Percentiles rank a stretch among this genome's conserved stretches.
phyloP scores from a whole-genome alignment of 257 asterid species.

The Jasminum sambac region DNA sequence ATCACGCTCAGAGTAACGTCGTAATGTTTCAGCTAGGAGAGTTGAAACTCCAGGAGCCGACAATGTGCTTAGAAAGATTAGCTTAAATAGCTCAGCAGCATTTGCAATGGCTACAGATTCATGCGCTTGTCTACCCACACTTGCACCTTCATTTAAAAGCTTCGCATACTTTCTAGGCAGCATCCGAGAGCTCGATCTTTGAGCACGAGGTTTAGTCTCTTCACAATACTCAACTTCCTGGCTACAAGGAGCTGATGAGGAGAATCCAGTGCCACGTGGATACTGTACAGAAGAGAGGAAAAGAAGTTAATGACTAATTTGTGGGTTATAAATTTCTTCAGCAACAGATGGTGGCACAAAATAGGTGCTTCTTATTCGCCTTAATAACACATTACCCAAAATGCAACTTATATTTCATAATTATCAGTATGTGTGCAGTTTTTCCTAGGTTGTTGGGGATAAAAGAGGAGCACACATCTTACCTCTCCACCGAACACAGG shows the following conservation, averaged over 20 bases:
- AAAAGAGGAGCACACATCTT: slow-evolving; percentile 6
- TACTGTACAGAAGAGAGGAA: slow-evolving; percentile 29
- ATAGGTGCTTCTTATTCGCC: slow-evolving; percentile 11
- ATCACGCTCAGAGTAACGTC: slow-evolving; percentile 95
- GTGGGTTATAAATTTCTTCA: slow-evolving; percentile 8
- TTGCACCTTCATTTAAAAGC: slow-evolving; percentile 46
- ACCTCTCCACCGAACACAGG: neutral
- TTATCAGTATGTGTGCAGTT: neutral
- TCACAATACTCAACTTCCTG: slow-evolving; percentile 44
- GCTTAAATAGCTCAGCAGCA: slow-evolving; percentile 93
- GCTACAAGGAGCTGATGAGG: slow-evolving; percentile 31
- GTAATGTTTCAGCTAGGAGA: slow-evolving; percentile 80
- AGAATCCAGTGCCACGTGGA: slow-evolving; percentile 21
- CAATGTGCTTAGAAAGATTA: slow-evolving; percentile 77
- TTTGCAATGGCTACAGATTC: slow-evolving; percentile 90
- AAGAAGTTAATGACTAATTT: slow-evolving; percentile 17
- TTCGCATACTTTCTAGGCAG: slow-evolving; percentile 53
- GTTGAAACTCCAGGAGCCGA: slow-evolving; percentile 67
- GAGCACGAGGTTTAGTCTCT: slow-evolving; percentile 46
- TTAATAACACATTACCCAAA: slow-evolving; percentile 9
- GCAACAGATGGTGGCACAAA: slow-evolving; percentile 17
- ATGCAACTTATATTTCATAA: neutral
- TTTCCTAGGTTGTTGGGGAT: neutral
- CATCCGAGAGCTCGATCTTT: slow-evolving; percentile 47
- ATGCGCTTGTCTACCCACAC: slow-evolving; percentile 46